Percentiles rank a stretch among this genome's conserved stretches.
Conservation (phyloP, 2,329 filamentous ascomycete species). For the Phaeosphaeriaceae sp. region DNA sequence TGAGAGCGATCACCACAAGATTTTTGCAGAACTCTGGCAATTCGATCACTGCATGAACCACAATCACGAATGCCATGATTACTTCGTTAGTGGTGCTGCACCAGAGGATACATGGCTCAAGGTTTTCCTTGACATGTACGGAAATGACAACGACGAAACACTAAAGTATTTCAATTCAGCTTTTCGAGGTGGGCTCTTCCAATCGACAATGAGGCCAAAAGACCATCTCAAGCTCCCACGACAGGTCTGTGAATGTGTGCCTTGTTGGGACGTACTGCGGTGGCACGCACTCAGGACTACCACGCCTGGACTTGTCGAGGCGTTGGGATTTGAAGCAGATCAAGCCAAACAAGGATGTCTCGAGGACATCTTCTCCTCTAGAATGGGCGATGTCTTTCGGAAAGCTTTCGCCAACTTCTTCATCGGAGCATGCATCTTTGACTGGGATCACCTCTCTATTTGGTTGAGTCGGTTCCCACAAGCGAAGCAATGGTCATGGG, state of each 20-base stretch:
- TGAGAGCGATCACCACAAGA: not conserved
- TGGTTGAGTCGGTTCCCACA: not conserved
- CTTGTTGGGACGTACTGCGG: not conserved
- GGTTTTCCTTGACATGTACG: not conserved
- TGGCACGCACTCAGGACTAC: not conserved
- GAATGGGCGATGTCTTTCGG: not conserved
- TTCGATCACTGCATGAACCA: not conserved
- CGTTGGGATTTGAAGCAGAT: not conserved
- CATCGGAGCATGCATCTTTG: not conserved
- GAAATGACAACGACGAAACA: not conserved
- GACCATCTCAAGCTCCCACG: not conserved
- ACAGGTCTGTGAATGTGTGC: not conserved
- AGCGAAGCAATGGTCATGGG: not conserved
- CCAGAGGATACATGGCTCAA: not conserved
- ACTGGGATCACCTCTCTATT: not conserved
- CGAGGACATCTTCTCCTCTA: not conserved
- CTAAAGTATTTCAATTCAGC: not conserved
- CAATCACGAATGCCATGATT: not conserved
- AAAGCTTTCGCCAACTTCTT: not conserved
- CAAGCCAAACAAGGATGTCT: not conserved
- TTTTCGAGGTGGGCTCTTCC: not conserved
- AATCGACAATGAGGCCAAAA: not conserved
- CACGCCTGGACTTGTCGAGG: not conserved
- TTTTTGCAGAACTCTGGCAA: not conserved
- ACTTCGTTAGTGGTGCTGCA: not conserved